Base-by-base conservation (phyloP, 306 rosid species). In the Cucurbita moschata region DNA sequence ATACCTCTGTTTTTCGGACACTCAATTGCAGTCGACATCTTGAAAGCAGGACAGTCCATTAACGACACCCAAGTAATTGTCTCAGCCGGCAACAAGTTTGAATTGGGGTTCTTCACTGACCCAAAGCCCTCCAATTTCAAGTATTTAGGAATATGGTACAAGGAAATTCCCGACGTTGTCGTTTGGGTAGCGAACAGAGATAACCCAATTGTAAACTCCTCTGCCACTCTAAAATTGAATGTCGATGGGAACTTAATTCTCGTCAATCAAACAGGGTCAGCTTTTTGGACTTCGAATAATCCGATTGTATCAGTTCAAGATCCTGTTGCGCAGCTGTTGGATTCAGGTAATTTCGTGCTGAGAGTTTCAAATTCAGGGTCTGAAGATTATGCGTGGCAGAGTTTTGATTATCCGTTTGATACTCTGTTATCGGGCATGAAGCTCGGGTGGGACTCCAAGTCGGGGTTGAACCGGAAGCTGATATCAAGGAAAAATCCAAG, bases 161-260 rank as follows among this genome's bases (percentile, higher is more conserved):
- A 79, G 58, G n/a, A 50, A 14, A 54, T 78, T 13, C 56, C 71
- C 4, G 15, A 68, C 10, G 40, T 74, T 37, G 56, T 73, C 44
- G 76, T 86, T 56, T 83, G 89, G 89, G 87, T 86, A 26, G 89
- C 89, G 73, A 83, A 83, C 74, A 79, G 80, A 79, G 80, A 81
- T 15, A 77, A 52, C 21, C 87, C 89, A 30, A 62, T 81, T 7
- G 49, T 19, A 38, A n/a, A 63, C 57, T 47, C 77, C 43, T 49
- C 51, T 61, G 81, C 79, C 10, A 52, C 50, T 42, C 77, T 86
- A 59, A 64, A 54, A 47, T 75, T 86, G 65, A 78, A 2, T 15
- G 0, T 26, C 23, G 15, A 76, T 14, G 87, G 87, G 61, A 79
- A 68, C 7, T 85, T 86, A 9, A 39, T 79, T 13, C 79, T 86